Conservation (phyloP, 2,329 filamentous ascomycete species). For the Teratosphaeriaceae sp. region DNA sequence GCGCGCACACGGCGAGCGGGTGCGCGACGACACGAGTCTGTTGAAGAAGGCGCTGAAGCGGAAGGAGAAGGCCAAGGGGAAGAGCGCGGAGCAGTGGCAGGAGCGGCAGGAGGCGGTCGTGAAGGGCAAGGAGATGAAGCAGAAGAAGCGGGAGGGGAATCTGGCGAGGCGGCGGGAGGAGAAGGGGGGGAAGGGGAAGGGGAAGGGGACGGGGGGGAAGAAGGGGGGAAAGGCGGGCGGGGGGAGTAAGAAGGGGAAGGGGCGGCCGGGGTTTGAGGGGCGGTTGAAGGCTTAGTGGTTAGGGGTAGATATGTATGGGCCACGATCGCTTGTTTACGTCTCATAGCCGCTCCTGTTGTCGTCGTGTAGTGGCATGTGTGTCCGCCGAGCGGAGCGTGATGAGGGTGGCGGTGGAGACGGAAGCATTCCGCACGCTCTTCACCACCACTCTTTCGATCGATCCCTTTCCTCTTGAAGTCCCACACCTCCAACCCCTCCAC, state of each 20-base stretch:
- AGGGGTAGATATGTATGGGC: no score
- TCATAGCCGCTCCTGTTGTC: no score
- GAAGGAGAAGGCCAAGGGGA: slow-evolving; percentile 60
- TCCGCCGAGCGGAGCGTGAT: no score
- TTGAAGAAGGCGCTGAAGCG: slow-evolving; percentile 94
- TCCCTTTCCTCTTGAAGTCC: no score
- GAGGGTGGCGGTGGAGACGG: no score
- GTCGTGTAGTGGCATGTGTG: no score
- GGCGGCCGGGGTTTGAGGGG: slow-evolving; percentile 54
- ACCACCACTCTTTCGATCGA: no score
- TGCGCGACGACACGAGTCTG: slow-evolving; percentile 76
- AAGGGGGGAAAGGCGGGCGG: slow-evolving; percentile 60
- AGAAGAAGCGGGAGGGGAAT: slow-evolving; percentile 45
- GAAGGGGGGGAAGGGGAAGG: slow-evolving; percentile 65
- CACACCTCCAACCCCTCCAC: no score
- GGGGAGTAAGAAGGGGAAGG: slow-evolving; percentile 54
- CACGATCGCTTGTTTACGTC: no score
- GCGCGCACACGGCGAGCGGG: slow-evolving; percentile 80
- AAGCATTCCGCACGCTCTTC: no score
- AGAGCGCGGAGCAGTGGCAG: slow-evolving; percentile 30
- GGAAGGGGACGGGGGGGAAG: no score
- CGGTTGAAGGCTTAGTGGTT: slow-evolving; percentile 59
- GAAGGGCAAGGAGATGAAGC: slow-evolving; percentile 42
- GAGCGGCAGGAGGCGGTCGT: slow-evolving; percentile 40
- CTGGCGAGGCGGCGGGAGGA: slow-evolving; percentile 69